Percentiles rank a stretch among this genome's conserved stretches.
Conservation (phyloP, 805 yeast species). For the Martiniozyma abietophila region DNA sequence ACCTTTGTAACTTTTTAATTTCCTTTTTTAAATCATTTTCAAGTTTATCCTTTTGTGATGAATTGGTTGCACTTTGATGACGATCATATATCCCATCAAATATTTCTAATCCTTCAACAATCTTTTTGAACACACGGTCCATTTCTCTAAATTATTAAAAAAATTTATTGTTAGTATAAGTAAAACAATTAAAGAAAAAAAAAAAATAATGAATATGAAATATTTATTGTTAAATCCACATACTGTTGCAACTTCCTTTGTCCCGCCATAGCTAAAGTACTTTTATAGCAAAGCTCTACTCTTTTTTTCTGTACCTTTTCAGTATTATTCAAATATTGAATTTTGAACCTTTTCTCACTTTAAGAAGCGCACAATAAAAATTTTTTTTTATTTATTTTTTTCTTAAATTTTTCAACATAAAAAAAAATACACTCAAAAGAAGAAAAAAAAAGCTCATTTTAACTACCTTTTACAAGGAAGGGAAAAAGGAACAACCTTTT, state of each 20-base stretch:
- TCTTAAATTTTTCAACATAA: no score
- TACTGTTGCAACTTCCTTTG: constrained; percentile 33
- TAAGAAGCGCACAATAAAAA: no score
- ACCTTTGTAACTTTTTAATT: constrained; percentile 49
- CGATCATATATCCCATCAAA: constrained; percentile 50
- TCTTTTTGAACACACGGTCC: constrained; percentile 55
- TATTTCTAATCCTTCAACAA: constrained; percentile 44
- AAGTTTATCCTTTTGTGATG: constrained; percentile 46
- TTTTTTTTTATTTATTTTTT: no score
- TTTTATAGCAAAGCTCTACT: no score
- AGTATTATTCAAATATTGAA: no score
- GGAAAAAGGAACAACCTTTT: no score
- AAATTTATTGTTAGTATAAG: constrained; percentile 2
- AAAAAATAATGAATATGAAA: neutral
- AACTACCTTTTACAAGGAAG: no score
- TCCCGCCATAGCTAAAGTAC: constrained; percentile 22
- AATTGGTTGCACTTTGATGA: constrained; percentile 36
- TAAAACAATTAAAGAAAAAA: neutral
- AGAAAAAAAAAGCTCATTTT: no score
- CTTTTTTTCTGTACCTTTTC: no score
- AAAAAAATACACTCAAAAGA: no score
- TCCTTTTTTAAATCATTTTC: constrained; percentile 51
- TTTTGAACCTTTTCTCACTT: no score
- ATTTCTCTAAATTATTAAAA: constrained; percentile 35
- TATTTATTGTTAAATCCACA: constrained; percentile 16